Conservation (phyloP, 1,139 yeast genomes). For the Yamadazyma spencermartinsiae region DNA sequence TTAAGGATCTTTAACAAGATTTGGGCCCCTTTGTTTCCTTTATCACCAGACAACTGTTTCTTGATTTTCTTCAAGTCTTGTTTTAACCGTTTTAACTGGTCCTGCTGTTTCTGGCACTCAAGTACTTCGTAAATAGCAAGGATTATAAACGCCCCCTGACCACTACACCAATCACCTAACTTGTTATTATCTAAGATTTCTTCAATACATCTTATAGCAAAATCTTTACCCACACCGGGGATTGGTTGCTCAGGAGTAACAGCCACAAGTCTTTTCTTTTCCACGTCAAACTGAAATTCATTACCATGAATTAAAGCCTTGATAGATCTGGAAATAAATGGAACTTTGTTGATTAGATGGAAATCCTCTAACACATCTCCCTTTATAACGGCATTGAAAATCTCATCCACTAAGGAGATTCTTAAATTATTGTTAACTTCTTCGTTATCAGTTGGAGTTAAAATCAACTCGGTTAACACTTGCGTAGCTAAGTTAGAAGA, state of each 20-base stretch:
- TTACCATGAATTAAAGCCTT: slow-evolving; percentile 79
- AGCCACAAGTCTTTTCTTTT: slow-evolving; percentile 55
- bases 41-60: slow-evolving; percentile 45
- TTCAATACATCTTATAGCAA: slow-evolving; percentile 57
- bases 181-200: slow-evolving; percentile 45
- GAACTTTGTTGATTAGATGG: slow-evolving; percentile 65
- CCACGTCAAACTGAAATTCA: slow-evolving; percentile 59
- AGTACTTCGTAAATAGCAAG: slow-evolving; percentile 67
- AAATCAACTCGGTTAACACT: slow-evolving; percentile 71
- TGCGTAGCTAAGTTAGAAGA: slow-evolving; percentile 80
- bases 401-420: slow-evolving; percentile 52
- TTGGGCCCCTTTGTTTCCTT: slow-evolving; percentile 77
- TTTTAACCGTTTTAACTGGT: slow-evolving; percentile 45
- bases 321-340: slow-evolving; percentile 75
- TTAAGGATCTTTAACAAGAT: slow-evolving; percentile 49
- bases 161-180: slow-evolving; percentile 68
- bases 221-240: slow-evolving; percentile 60
- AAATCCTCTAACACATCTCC: slow-evolving; percentile 71
- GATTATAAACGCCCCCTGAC: slow-evolving; percentile 79
- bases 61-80: slow-evolving; percentile 55
- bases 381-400: slow-evolving; percentile 55
- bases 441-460: slow-evolving; percentile 50
- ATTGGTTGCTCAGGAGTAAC: slow-evolving; percentile 47
- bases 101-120: slow-evolving; percentile 28
- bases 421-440: slow-evolving; percentile 47